Base-by-base conservation (phyloP, 2,329 filamentous ascomycete species). In the Aspergillus tanneri region DNA sequence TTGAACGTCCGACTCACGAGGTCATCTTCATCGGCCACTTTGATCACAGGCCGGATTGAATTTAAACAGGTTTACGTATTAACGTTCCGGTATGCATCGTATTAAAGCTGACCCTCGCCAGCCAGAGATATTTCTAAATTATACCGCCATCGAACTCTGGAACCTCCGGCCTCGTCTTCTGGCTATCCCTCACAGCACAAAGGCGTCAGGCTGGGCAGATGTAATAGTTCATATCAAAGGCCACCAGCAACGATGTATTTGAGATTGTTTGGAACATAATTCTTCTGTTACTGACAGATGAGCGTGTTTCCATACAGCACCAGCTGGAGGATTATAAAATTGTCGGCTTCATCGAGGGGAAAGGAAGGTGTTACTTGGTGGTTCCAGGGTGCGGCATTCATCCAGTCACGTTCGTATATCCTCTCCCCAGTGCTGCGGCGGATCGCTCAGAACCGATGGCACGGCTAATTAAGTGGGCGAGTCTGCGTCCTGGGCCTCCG, bases 241-340 rank as follows among this genome's bases (percentile, higher is more conserved):
- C 0, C 57, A 65, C 63, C 5, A 68, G 56, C 27, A 65, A 63
- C 46, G 65, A 62, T 22, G 51, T 64, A 5, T 58, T 62, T n/a
- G n/a, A 4, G 52, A 62, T 30, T 65, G 56, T 22, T 50, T 64
- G 9, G 62, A 66, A 22, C 57, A 64, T 10, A 66, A 66, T 30
- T 64, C 59, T 3, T 55, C 62, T 1, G 67, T 64, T 23, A 67
- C 62, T 53, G 57, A 28, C 61, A 64, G 32, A 66, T 68, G 61
- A 62, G 59, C 3, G 60, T 60, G 41, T 57, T 63, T 1, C 68
- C n/a, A n/a, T 68, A 35, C 59, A 57, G 4, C 63, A 66, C 46
- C 66, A 69, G 14, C 52, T 68, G 4, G 64, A 65, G 24, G 63
- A 68, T 39, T 69, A 69, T 36, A 56, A 59, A 1, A 62, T 68